Base-by-base conservation (phyloP, 192 early-diverging fungal species). In the Coemansia sp. region DNA sequence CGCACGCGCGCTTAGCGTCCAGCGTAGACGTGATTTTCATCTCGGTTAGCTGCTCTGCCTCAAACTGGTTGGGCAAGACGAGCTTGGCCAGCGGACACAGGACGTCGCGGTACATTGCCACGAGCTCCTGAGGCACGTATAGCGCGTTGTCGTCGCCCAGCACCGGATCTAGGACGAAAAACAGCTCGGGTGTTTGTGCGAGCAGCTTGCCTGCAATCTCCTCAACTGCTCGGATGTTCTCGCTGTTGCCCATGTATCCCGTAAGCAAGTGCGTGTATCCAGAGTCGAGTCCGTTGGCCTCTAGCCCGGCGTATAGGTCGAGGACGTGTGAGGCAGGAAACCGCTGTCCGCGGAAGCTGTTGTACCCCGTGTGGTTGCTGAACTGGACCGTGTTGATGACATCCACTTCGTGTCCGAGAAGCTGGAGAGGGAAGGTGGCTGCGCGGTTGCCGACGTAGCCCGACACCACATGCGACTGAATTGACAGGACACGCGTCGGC, bases 331-430 rank as follows among this genome's bases (percentile, higher is more conserved):
- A 68, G 1, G 87, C 87, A 6, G 85, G 77, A 40, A 91, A 82
- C 43, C 88, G 85, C 58, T 87, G 73, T 6, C 96, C 96, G 8
- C 79, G 90, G 68, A 90, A 90, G 0, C 62, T 79, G 49, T 90
- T 89, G 73, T 94, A 97, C 4, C 92, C 93, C 8, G 91, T 93
- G 79, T 98, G 96, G 76, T 98, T 98, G 57, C 93, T 94, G 70
- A 98, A 91, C 71, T 93, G 93, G 24, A 98, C 94, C 1, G 95
- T 93, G 85, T 96, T 96, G 47, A 96, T 79, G 2, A 94, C 91
- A 69, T 96, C 94, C 15, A 98, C 96, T 62, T 98, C 92, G 74
- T 88, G 94, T 17, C 94, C 94, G 0, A 96, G 85, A 1, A 92
- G 78, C 77, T 98, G 94, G 15, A 98, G 86, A 0, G 96, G 94